Evolutionary conservation across 371 early-diverging fungal genomes (phyloP).

Genomic region (Mortierella sp.): DNA sequence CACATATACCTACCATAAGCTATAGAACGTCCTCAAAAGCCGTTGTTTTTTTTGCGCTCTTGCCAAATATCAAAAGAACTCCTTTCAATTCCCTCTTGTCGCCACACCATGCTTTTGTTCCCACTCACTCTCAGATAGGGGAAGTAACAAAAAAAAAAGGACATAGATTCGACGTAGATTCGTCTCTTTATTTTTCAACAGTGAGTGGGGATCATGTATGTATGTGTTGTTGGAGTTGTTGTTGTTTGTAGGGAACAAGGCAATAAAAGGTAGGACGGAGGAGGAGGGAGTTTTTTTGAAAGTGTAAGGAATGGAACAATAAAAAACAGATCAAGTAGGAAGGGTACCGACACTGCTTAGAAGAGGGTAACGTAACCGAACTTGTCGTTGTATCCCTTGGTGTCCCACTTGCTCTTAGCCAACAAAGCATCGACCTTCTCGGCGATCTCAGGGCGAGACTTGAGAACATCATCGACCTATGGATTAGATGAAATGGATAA

Average conservation of each 20-base stretch:
- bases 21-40: too few species aligned
- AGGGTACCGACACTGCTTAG: constrained; percentile 61
- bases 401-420: constrained; percentile 92
- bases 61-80: too few species aligned
- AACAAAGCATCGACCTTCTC: constrained; percentile 90
- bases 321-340: neutral
- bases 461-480: constrained; percentile 94
- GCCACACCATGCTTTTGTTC: too few species aligned
- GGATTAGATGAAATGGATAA: neutral
- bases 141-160: neutral
- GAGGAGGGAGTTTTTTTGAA: constrained; percentile 3
- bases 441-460: constrained; percentile 93
- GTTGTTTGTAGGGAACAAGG: neutral
- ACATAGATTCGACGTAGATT: constrained; percentile 8
- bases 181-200: constrained; percentile 7
- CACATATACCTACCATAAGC: too few species aligned
- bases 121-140: too few species aligned
- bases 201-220: constrained; percentile 2
- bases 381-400: constrained; percentile 96
- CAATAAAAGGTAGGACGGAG: neutral
- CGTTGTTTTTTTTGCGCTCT: too few species aligned
- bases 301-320: neutral
- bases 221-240: neutral
- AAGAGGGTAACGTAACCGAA: constrained; percentile 85
- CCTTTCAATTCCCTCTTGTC: too few species aligned